Conservation (phyloP, 805 yeast genomes). For the Zygotorulaspora sp. region DNA sequence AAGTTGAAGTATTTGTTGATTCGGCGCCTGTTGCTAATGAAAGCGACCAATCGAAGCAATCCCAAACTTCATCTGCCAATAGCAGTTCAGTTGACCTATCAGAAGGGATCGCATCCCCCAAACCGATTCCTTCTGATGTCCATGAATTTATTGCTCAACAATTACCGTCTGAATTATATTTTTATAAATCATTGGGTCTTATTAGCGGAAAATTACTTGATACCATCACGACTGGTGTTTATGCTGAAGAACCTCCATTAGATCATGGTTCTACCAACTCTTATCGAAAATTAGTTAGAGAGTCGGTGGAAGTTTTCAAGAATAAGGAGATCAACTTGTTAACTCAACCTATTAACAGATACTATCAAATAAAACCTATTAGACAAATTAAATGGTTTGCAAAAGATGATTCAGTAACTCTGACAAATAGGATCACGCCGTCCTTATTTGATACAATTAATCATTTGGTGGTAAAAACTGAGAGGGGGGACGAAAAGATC, state of each 20-base stretch:
- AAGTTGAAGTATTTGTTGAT: constrained; percentile 50
- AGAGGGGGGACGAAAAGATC: constrained; percentile 15
- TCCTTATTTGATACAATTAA: constrained; percentile 44
- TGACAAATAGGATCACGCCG: constrained; percentile 53
- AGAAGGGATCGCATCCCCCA: constrained; percentile 14
- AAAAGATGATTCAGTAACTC: constrained; percentile 33
- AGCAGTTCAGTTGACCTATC: constrained; percentile 2
- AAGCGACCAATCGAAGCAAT: constrained; percentile 3
- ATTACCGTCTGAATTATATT: constrained; percentile 79
- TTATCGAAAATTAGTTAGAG: constrained; percentile 51
- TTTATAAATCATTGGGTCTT: constrained; percentile 75
- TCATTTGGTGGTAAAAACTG: constrained; percentile 34
- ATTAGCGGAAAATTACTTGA: constrained; percentile 54
- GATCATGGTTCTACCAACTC: constrained; percentile 58
- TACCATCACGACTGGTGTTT: constrained; percentile 59
- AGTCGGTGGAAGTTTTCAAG: constrained; percentile 45
- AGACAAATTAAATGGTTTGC: constrained; percentile 55
- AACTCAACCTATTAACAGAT: constrained; percentile 72
- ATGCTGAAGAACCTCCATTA: constrained; percentile 58
- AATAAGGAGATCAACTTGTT: constrained; percentile 62
- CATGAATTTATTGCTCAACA: constrained; percentile 80
- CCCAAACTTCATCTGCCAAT: not conserved
- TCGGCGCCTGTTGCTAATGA: constrained; percentile 2
- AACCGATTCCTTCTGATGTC: constrained; percentile 62
- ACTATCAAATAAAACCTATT: constrained; percentile 71